These are phyloP conservation scores for Erodium trifolium DNA, from an alignment of 441 rosid genomes.

Conservation along the genomic window DNA sequence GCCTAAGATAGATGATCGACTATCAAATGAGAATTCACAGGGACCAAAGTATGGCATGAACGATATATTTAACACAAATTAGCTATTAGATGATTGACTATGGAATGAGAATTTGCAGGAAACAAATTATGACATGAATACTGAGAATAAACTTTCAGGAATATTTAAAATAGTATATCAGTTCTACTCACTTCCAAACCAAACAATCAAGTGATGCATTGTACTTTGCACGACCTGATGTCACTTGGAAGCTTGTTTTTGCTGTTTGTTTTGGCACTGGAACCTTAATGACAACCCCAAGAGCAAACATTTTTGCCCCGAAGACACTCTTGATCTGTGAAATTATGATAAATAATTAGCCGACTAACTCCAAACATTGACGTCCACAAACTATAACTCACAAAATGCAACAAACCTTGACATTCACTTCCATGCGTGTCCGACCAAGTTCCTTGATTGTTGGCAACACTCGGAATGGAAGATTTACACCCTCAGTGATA, in stretches of 20 bases:
- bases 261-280: slow-evolving; percentile 99
- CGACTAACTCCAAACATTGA: slow-evolving; percentile 15
- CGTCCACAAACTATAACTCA: not conserved
- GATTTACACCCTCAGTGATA: slow-evolving; percentile 93
- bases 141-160: not conserved
- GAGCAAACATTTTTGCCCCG: slow-evolving; percentile 98
- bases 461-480: slow-evolving; percentile 91
- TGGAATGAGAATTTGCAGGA: not conserved
- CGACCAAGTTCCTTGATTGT: slow-evolving; percentile 97
- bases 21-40: not conserved
- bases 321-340: slow-evolving; percentile 93
- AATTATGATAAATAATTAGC: slow-evolving; percentile 16
- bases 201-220: slow-evolving; percentile 87
- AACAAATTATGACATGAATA: not conserved
- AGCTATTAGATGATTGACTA: not conserved
- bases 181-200: not conserved
- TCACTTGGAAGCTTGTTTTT: slow-evolving; percentile 89
- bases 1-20: not conserved
- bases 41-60: not conserved
- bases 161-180: not conserved
- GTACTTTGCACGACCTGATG: slow-evolving; percentile 91
- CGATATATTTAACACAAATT: not conserved
- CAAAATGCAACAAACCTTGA: slow-evolving; percentile 45
- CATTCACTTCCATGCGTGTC: slow-evolving; percentile 94
- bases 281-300: slow-evolving; percentile 89